Evolutionary conservation across 2,329 filamentous ascomycete species (phyloP), one percentile per base, ranked within the genome.

Genomic region (Fusarium longipes): DNA sequence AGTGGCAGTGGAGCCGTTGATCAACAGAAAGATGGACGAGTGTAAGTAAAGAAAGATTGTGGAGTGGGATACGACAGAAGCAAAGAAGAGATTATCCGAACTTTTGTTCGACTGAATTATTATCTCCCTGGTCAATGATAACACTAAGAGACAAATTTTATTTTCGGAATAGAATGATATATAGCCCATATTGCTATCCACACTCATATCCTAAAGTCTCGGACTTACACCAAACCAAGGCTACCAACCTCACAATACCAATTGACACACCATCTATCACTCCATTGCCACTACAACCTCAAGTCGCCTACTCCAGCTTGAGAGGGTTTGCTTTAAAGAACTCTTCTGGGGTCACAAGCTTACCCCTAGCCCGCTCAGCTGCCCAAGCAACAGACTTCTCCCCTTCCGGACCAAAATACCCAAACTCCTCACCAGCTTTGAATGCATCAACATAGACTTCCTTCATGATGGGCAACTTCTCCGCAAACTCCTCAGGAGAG

Each of bases 1-100:
- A 45, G 55, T 14, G 0, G 67, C 53, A 1, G 77, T 79, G 73
- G 75, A 79, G 35, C 33, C 45, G 0, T 68, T 79, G 40, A 73
- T 78, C 5, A 11, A 73, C 36, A 62, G 12, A 25, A 80, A 78
- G 56, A 73, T 77, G 64, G 59, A 66, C 25, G 74, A 77, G 45
- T 55, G 58, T 0, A 65, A 69, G 40, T 64, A 74, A 12, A 47
- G 71, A 20, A 18, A 53, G 2, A 42, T 77, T 6, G 67, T 75
- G 8, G 60, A 74, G 6, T 76, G 75, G 74, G 64, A 73, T 18
- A 3, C 9, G 4, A n/a, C 8, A 4, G 18, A 43, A 17, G 54
- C 38, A 12, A n/a, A 6, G 11, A 11, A 8, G 25, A 9, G 20
- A 2, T 33, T 25, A 14, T 27, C 57, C 24, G 27, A 25, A 7